phyloP scores from a whole-genome alignment of 78 protist genomes.

The Pigoraptor vietnamica region DNA sequence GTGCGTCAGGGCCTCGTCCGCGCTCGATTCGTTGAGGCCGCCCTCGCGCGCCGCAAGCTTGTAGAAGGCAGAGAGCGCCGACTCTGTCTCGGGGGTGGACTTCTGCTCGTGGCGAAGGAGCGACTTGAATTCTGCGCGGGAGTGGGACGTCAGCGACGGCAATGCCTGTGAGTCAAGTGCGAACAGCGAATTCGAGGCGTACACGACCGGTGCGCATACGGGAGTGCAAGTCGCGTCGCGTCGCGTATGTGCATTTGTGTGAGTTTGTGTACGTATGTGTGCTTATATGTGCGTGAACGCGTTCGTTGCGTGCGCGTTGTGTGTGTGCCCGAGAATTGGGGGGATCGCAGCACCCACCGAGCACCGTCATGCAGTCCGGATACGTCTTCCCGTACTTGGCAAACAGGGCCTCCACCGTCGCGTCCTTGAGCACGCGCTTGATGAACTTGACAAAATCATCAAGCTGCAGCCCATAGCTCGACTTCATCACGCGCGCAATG shows the following conservation, averaged over 20 bases:
- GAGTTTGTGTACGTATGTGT: no score
- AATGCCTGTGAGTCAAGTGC: no score
- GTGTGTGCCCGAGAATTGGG: no score
- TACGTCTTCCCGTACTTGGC: background rate
- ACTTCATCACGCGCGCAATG: background rate
- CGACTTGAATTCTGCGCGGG: background rate
- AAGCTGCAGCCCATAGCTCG: background rate
- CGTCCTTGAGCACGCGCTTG: background rate
- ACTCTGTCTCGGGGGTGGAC: background rate
- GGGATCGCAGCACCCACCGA: background rate
- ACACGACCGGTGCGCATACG: no score
- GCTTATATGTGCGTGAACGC: no score
- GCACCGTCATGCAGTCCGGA: background rate
- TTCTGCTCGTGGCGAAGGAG: background rate
- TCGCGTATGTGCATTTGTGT: no score
- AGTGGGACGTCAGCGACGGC: no score
- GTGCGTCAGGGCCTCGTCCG: background rate
- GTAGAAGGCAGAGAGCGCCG: background rate
- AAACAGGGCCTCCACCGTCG: background rate
- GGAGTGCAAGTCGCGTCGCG: no score
- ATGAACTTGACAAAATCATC: background rate
- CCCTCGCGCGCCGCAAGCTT: background rate
- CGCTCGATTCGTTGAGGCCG: background rate
- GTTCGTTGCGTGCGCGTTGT: no score
- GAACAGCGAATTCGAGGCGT: no score